phyloP scores from a whole-genome alignment of 2,329 filamentous ascomycete species.

The Aureobasidium zeae region DNA sequence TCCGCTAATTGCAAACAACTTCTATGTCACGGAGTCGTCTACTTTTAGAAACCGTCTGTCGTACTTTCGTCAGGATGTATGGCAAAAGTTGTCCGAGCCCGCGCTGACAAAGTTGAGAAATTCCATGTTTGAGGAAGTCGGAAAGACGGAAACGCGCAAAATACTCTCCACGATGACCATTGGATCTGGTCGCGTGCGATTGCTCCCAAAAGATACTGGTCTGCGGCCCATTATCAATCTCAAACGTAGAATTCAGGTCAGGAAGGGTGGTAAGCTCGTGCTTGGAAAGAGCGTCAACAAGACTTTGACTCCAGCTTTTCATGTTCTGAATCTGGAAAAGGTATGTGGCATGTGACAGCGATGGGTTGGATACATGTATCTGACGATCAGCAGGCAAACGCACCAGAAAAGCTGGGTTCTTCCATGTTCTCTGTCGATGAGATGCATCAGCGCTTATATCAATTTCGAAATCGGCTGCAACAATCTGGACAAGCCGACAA shows the following conservation, averaged over 20 bases:
- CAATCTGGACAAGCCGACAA: conserved; percentile 27
- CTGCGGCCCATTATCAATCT: conserved; percentile 85
- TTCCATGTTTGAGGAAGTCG: conserved; percentile 72
- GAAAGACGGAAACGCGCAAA: conserved; percentile 44
- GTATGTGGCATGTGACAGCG: conserved; percentile 34
- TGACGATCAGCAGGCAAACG: conserved; percentile 22
- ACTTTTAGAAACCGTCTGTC: conserved; percentile 71
- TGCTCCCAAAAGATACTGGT: conserved; percentile 70
- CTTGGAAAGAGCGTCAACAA: conserved; percentile 60
- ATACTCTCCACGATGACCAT: conserved; percentile 55
- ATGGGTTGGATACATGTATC: background rate
- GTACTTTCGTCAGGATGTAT: conserved; percentile 91
- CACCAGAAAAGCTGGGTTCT: conserved; percentile 58
- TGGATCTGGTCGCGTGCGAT: conserved; percentile 67
- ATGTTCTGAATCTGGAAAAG: conserved; percentile 70
- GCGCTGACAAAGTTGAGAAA: conserved; percentile 57
- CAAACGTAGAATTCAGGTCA: conserved; percentile 50
- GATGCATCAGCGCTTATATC: conserved; percentile 62
- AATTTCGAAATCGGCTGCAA: conserved; percentile 51
- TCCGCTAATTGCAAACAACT: conserved; percentile 75
- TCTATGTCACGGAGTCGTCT: conserved; percentile 89
- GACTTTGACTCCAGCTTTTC: conserved; percentile 63
- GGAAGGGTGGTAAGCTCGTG: conserved; percentile 43
- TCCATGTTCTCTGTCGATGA: conserved; percentile 74
- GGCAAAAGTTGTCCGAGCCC: conserved; percentile 67